Conservation (phyloP, 352 stramenopile genomes). For the Globisporangium paroecandrum region DNA sequence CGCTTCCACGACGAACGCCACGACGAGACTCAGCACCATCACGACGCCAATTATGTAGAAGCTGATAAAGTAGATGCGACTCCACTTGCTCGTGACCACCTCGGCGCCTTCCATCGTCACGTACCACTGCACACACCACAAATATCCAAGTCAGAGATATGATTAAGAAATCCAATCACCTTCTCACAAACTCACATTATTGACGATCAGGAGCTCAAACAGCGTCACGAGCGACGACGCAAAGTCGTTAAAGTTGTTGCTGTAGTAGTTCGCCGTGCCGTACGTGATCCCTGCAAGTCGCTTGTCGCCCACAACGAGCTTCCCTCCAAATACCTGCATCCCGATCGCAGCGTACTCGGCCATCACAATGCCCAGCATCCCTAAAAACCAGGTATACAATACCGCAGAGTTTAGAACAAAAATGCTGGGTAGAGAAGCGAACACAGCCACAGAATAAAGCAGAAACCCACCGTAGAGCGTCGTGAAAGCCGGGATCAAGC, state of each 20-base stretch:
- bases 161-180: no score
- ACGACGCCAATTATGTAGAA: constrained; percentile 74
- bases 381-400: constrained; percentile 11
- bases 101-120: constrained; percentile 64
- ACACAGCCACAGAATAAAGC: neutral
- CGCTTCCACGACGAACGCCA: constrained; percentile 63
- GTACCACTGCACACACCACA: constrained; percentile 40
- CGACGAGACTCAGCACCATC: constrained; percentile 68
- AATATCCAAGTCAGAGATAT: neutral
- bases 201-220: constrained; percentile 76
- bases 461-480: constrained; percentile 41
- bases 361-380: constrained; percentile 63
- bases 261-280: constrained; percentile 47
- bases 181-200: constrained; percentile 46
- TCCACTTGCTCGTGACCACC: constrained; percentile 48
- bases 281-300: constrained; percentile 37
- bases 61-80: constrained; percentile 64
- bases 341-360: constrained; percentile 57
- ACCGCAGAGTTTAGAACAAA: no score
- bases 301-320: constrained; percentile 38
- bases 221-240: constrained; percentile 51
- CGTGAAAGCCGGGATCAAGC: constrained; percentile 48
- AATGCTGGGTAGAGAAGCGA: no score
- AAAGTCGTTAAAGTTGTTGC: constrained; percentile 83
- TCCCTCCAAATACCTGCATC: constrained; percentile 60